Conservation (phyloP, 768 basidiomycete genomes). For the Amanita rubescens region DNA sequence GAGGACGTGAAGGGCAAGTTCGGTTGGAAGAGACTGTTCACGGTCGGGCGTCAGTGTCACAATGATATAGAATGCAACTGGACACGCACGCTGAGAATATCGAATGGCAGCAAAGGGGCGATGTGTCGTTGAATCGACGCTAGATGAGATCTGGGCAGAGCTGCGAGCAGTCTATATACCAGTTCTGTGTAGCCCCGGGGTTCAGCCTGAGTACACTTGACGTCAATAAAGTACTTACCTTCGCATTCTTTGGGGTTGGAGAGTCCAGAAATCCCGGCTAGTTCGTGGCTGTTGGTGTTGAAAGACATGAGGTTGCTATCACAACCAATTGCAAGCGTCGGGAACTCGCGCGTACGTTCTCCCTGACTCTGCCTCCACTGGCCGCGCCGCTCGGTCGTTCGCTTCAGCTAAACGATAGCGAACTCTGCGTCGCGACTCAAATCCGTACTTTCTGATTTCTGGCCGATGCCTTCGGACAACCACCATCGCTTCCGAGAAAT, state of each 20-base stretch:
- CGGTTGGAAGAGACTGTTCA: conserved; percentile 57
- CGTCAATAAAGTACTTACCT: neutral
- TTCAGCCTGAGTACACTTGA: neutral
- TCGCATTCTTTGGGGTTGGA: conserved; percentile 4
- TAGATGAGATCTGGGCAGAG: conserved; percentile 58
- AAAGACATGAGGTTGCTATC: neutral
- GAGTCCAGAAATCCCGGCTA: neutral
- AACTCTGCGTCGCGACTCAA: neutral
- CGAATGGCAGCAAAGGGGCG: conserved; percentile 62
- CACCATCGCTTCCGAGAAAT: neutral
- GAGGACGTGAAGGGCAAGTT: conserved; percentile 67
- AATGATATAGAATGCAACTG: neutral
- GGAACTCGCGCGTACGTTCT: neutral
- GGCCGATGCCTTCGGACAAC: neutral
- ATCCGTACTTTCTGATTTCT: too few relatives aligned
- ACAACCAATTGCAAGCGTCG: too few relatives aligned
- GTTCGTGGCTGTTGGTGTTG: neutral
- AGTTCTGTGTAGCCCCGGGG: conserved; percentile 37
- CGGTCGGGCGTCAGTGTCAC: neutral
- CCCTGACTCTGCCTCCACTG: neutral
- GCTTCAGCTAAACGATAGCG: too few relatives aligned
- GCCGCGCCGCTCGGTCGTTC: neutral
- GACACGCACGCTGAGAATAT: conserved; percentile 63
- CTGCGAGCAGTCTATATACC: conserved; percentile 54
- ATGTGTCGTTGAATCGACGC: conserved; percentile 62